Percentiles rank a stretch among this genome's conserved stretches.
Conservation (phyloP, 345 rosid genomes). For the Lenwebbia sp. region DNA sequence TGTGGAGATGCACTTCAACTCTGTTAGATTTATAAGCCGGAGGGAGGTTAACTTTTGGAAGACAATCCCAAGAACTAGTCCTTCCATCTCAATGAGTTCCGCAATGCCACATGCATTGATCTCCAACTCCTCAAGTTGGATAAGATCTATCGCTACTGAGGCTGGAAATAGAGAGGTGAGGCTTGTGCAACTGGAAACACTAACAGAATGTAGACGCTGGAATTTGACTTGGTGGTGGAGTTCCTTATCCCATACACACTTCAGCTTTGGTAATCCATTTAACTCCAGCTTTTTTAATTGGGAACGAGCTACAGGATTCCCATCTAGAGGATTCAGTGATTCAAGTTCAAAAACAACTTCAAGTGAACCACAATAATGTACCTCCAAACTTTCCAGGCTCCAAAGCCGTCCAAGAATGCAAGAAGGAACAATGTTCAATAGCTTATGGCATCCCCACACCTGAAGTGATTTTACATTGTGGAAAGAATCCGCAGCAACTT, state of each 20-base stretch:
- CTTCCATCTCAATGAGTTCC: background rate
- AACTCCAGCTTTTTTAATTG: too few relatives aligned
- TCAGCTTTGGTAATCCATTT: too few relatives aligned
- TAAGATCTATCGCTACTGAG: background rate
- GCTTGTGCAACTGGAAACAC: background rate
- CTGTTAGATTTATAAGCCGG: background rate
- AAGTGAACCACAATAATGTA: fast-evolving
- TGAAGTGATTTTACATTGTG: background rate
- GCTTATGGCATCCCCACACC: fast-evolving
- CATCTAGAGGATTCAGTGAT: too few relatives aligned
- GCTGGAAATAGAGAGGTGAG: background rate
- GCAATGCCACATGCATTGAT: background rate
- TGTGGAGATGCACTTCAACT: too few relatives aligned
- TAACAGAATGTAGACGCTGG: background rate
- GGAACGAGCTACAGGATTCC: too few relatives aligned
- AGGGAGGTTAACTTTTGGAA: background rate
- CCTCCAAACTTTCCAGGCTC: fast-evolving
- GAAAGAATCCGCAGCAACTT: background rate
- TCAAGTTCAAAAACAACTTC: background rate
- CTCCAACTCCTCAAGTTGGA: background rate
- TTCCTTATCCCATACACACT: background rate
- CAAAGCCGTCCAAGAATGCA: background rate
- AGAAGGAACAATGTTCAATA: fast-evolving
- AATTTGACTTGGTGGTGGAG: background rate
- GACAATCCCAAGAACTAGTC: background rate